Evolutionary conservation across 495 filamentous ascomycete genomes (phyloP).

Genomic region (Cladorrhinum samala): DNA sequence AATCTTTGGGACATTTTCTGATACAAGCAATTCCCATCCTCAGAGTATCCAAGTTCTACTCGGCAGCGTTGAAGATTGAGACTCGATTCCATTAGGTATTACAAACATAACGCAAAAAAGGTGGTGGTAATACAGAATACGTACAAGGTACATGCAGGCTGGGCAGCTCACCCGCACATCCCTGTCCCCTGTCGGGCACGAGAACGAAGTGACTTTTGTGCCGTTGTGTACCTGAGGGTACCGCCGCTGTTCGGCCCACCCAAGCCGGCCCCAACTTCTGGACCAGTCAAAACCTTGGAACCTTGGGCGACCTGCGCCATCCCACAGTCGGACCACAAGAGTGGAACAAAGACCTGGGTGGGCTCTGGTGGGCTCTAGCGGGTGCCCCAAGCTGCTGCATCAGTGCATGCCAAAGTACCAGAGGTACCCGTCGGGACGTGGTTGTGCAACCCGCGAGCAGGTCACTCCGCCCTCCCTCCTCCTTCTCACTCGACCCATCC

Average conservation of each 20-base stretch:
- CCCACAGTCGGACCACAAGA: slow-evolving; percentile 4
- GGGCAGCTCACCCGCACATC: slow-evolving; percentile 36
- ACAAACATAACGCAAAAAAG: too few species aligned
- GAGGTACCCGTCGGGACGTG: slow-evolving; percentile 8
- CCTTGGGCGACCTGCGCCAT: slow-evolving; percentile 4
- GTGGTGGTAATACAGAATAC: slow-evolving; percentile 11
- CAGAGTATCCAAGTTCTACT: too few species aligned
- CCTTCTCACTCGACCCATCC: not conserved
- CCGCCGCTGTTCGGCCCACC: slow-evolving; percentile 11
- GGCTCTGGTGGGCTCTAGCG: slow-evolving; percentile 17
- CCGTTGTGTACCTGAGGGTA: slow-evolving; percentile 22
- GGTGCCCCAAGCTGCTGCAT: slow-evolving; percentile 9
- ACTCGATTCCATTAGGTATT: too few species aligned
- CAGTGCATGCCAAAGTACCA: slow-evolving; percentile 11
- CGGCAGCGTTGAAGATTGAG: too few species aligned
- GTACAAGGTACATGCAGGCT: slow-evolving; percentile 12
- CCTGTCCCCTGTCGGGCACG: slow-evolving; percentile 32
- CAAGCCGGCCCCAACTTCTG: slow-evolving; percentile 5
- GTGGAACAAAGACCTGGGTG: slow-evolving; percentile 19
- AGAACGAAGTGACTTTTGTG: slow-evolving; percentile 17
- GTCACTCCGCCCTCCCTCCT: slow-evolving; percentile 13
- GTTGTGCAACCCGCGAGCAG: slow-evolving; percentile 11
- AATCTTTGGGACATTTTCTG: too few species aligned
- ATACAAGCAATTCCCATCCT: too few species aligned
- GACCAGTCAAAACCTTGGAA: slow-evolving; percentile 13